Evolutionary conservation across 2,329 filamentous ascomycete genomes (phyloP), one percentile per base, ranked within the genome.

Genomic region (Arachnopeziza araneosa): DNA sequence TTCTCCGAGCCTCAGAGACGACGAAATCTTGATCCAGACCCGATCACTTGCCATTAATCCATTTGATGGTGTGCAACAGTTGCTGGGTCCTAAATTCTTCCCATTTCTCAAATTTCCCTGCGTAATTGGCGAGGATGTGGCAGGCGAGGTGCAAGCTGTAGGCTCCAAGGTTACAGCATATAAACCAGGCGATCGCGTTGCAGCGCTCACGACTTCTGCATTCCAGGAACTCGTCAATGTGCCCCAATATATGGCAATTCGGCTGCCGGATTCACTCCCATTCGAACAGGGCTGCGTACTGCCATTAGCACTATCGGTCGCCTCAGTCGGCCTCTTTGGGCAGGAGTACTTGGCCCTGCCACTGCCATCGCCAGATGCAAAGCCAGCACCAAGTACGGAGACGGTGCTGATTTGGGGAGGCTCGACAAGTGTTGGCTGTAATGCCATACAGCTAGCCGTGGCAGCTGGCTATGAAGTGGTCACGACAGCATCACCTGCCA

Each of bases 131-230:
- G 52, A 44, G 3, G 70, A 72, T 50, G 61, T 69, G 22, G 65
- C 70, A 2, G 70, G 70, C 10, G 66, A 63, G 6, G 57, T 72
- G 23, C 52, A 63, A 3, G 56, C 78, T 62, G 71, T 80, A 5
- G 79, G 79, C 2, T 69, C 74, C n/a, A 71, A 70, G 7, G 78
- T 81, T 6, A 74, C 73, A 6, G 72, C 77, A 7, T 75, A 82
- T 62, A 74, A 75, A 23, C 51, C 64, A 19, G 70, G 70, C 6
- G 66, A 71, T 50, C 62, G 70, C 12, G 68, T 72, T 3, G 64
- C 69, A 49, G 68, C 60, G 66, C 19, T 4, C 52, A 8, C 24
- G 9, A 10, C 3, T 5, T 36, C 66, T 12, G 17, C 63, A 6
- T 17, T 60, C 7, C 22, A 55, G 1, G 75, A 61, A 2, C 63